Base-by-base conservation (phyloP, 768 basidiomycete species). In the Suillus spraguei region DNA sequence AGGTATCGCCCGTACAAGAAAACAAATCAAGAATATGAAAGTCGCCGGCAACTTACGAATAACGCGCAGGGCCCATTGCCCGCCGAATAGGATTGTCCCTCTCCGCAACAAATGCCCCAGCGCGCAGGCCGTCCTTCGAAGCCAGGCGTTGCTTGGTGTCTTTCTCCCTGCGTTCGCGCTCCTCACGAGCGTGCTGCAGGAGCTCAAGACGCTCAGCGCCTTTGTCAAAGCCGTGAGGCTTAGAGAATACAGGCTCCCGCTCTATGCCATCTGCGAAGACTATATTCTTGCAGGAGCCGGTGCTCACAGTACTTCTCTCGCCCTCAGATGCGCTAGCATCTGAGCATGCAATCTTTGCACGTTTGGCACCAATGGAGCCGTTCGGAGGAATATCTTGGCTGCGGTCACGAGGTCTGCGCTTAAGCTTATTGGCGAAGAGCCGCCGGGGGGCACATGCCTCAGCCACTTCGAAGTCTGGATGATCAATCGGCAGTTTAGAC, bases 381-480 rank as follows among this genome's bases (percentile, higher is more conserved):
- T 22, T 46, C 3, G 66, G 52, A 35, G 36, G 41, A n/a, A 10
- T 49, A 13, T 75, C 70, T 22, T 63, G 66, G 54, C 69, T 76
- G 28, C 56, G 67, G 49, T 74, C 75, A 33, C 68, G 64, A 4
- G 64, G 63, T 44, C 74, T 74, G 39, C 65, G 68, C 63, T 72
- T 76, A n/a, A 73, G 72, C 7, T 63, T 63, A 36, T 69, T 66
- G 33, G 82, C 79, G 72, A 90, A 91, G 13, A 91, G 78, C 39
- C 83, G 76, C 67, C 80, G 85, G 0, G 90, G 88, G 3, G 83
- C 80, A 54, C 83, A 85, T 13, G 79, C 76, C 13, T 83, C 78
- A 1, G 79, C 74, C 1, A 87, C 87, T 41, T 87, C 86, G 69
- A 80, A 92, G 59, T 90, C 87, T 0, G 87, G 87, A 67, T 92